Conservation (phyloP, 2,329 filamentous ascomycete species). For the Fusarium clavum region DNA sequence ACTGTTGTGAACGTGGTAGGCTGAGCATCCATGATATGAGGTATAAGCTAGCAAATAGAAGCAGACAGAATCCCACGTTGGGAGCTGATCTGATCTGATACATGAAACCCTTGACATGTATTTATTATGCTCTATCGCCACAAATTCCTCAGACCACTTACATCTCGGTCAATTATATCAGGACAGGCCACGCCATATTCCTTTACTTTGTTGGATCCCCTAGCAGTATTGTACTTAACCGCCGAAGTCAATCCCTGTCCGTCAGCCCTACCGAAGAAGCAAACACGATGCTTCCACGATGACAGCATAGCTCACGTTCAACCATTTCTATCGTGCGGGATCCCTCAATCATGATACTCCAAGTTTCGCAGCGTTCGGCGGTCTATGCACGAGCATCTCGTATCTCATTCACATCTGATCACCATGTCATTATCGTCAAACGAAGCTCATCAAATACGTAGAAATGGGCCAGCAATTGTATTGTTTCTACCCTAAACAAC, state of each 20-base stretch:
- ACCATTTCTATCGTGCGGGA: too few relatives aligned
- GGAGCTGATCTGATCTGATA: conserved; percentile 15
- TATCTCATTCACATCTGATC: not conserved
- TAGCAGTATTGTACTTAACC: not conserved
- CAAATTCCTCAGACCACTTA: conserved; percentile 17
- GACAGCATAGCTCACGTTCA: not conserved
- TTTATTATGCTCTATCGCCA: conserved; percentile 13
- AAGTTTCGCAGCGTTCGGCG: too few relatives aligned
- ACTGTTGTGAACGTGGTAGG: not conserved
- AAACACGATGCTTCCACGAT: not conserved
- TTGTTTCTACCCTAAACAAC: not conserved
- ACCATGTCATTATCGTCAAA: too few relatives aligned
- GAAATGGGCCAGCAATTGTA: conserved; percentile 4
- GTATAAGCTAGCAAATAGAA: conserved; percentile 32
- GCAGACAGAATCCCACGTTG: conserved; percentile 16
- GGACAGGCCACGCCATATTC: not conserved
- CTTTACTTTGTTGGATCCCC: conserved; percentile 4
- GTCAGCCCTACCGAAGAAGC: conserved; percentile 6
- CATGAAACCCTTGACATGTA: conserved; percentile 6
- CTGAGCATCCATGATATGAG: conserved; percentile 12
- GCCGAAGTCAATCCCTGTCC: not conserved
- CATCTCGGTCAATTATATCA: conserved; percentile 25
- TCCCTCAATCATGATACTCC: not conserved
- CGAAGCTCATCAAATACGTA: not conserved
- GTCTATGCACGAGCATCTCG: too few relatives aligned